Conservation (phyloP, 805 yeast species). For the Yamadazyma insecticola region DNA sequence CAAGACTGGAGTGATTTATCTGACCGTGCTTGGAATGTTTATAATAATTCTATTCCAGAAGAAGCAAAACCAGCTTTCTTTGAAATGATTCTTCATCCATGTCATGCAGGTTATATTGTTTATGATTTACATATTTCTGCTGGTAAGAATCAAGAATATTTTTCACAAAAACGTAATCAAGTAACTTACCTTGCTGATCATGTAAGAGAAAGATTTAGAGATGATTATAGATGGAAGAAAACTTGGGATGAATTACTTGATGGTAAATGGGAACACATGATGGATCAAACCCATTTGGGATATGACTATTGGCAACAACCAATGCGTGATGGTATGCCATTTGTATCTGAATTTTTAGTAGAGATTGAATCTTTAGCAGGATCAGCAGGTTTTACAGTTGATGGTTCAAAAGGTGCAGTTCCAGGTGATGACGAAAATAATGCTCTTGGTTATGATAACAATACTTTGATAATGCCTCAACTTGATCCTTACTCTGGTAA, state of each 20-base stretch:
- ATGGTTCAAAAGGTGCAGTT: constrained; percentile 12
- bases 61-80: constrained; percentile 13
- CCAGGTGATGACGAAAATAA: constrained; percentile 14
- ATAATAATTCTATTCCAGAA: constrained; percentile 10
- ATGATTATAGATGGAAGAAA: constrained; percentile 11
- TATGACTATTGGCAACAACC: constrained; percentile 16
- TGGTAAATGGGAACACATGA: constrained; percentile 15
- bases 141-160: constrained; percentile 13
- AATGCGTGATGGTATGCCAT: constrained; percentile 13
- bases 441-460: constrained; percentile 12
- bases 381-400: constrained; percentile 10
- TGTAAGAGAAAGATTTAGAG: constrained; percentile 11
- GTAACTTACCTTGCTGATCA: constrained; percentile 11
- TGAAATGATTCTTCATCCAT: constrained; percentile 13
- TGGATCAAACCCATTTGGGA: constrained; percentile 17
- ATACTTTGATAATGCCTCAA: constrained; percentile 12
- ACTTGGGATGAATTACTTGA: constrained; percentile 11
- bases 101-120: constrained; percentile 14
- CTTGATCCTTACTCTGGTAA: constrained; percentile 11
- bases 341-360: constrained; percentile 6
- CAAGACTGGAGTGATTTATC: constrained; percentile 12
- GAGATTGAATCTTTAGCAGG: constrained; percentile 9
- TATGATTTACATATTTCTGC: constrained; percentile 14
- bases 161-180: constrained; percentile 12
- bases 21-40: constrained; percentile 12